A percentile compares a stretch with the other conserved stretches of the same genome.
These are phyloP conservation scores for Pseudomicrostroma phylloplanum DNA, from an alignment of 1,284 basidiomycete genomes.

Conservation along the genomic window DNA sequence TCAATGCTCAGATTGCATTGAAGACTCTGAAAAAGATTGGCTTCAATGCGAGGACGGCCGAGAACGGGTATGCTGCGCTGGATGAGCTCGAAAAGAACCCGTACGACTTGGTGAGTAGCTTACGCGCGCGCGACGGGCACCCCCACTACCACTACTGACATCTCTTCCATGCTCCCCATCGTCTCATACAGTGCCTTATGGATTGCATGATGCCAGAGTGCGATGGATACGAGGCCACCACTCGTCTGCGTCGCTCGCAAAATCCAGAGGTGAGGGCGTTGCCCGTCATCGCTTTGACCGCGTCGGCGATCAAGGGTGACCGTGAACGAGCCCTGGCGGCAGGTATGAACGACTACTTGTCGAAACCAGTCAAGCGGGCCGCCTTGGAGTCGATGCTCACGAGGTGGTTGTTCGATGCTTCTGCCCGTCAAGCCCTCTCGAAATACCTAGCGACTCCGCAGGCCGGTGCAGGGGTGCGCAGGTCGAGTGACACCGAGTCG, in stretches of 20 bases:
- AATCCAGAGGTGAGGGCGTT: slow-evolving; percentile 35
- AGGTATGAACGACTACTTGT: slow-evolving; percentile 45
- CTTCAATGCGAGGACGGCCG: slow-evolving; percentile 42
- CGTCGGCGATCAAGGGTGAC: slow-evolving; percentile 42
- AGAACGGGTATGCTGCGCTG: slow-evolving; percentile 40
- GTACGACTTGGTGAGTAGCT: slow-evolving; percentile 32
- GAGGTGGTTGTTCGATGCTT: slow-evolving; percentile 40
- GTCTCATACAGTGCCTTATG: slow-evolving; percentile 15
- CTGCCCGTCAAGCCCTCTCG: slow-evolving; percentile 33
- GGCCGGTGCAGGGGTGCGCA: background rate
- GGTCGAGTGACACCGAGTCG: background rate
- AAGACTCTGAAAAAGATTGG: slow-evolving; percentile 46
- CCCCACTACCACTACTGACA: slow-evolving; percentile 1
- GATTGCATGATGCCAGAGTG: slow-evolving; percentile 44
- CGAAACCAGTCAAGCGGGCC: slow-evolving; percentile 43
- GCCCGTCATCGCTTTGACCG: slow-evolving; percentile 45
- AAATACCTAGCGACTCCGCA: slow-evolving; percentile 20
- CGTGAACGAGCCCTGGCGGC: slow-evolving; percentile 41
- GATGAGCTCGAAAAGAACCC: slow-evolving; percentile 31
- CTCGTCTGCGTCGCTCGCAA: slow-evolving; percentile 28
- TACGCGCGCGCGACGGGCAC: background rate
- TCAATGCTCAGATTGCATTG: slow-evolving; percentile 45
- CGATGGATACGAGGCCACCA: slow-evolving; percentile 43
- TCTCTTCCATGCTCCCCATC: background rate
- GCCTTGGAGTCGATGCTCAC: slow-evolving; percentile 38